Conservation (phyloP, 2,329 filamentous ascomycete genomes). For the Fusarium sp. region DNA sequence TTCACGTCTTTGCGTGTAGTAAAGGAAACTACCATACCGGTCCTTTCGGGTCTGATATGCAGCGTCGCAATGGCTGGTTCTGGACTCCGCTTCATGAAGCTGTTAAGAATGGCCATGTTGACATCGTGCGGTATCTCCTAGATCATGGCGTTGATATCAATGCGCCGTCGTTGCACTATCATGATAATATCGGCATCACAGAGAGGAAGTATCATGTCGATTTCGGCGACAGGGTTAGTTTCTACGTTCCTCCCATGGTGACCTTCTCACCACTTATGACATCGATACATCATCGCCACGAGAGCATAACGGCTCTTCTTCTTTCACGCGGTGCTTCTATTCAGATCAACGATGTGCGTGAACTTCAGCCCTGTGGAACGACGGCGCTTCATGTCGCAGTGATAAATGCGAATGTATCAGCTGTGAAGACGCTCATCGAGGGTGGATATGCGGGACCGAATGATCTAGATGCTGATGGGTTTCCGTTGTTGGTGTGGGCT, state of each 20-base stretch:
- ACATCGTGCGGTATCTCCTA: constrained; percentile 16
- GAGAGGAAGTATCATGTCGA: constrained; percentile 11
- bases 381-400: constrained; percentile 27
- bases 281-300: constrained; percentile 7
- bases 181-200: constrained; percentile 3
- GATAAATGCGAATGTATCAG: constrained; percentile 13
- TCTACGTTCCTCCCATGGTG: constrained; percentile 10
- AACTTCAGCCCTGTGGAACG: constrained; percentile 9
- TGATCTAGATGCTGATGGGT: constrained; percentile 20
- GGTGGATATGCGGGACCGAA: constrained; percentile 25
- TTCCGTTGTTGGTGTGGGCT: constrained; percentile 29
- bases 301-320: constrained; percentile 13
- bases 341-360: constrained; percentile 14
- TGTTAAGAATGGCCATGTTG: constrained; percentile 5
- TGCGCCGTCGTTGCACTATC: constrained; percentile 4
- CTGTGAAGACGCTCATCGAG: constrained; percentile 13
- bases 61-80: constrained; percentile 9
- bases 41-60: background rate
- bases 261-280: constrained; percentile 26
- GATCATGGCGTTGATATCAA: constrained; percentile 16
- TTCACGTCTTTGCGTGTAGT: background rate
- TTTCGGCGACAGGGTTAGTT: constrained; percentile 23
- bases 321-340: constrained; percentile 18
- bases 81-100: constrained; percentile 7
- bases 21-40: background rate